Percentiles rank a stretch among this genome's conserved stretches.
Evolutionary conservation across 202 grass and related monocot genomes (phyloP).

Genomic region (Musa balbisiana): DNA sequence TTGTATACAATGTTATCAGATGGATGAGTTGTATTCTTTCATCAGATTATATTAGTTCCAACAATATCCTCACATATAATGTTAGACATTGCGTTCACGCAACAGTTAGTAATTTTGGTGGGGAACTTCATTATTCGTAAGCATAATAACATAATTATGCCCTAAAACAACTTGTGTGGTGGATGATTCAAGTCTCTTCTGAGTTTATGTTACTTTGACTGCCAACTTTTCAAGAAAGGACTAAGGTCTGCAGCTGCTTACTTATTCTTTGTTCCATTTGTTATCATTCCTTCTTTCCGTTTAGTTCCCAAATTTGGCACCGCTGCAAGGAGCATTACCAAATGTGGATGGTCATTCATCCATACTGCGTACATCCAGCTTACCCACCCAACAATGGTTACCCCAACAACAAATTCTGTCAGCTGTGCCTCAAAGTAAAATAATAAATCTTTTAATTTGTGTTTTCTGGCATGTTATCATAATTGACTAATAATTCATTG

Average conservation of each 20-base stretch:
- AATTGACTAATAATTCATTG: neutral
- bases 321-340: conserved; percentile 7
- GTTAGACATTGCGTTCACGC: too few relatives aligned
- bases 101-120: neutral
- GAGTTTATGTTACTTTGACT: neutral
- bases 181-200: neutral
- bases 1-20: too few relatives aligned
- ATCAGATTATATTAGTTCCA: too few relatives aligned
- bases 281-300: neutral
- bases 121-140: neutral
- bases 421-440: conserved; percentile 3
- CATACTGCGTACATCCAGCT: neutral
- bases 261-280: neutral
- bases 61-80: too few relatives aligned
- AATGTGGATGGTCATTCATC: neutral
- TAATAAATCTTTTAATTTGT: neutral
- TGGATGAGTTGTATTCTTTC: too few relatives aligned
- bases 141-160: too few relatives aligned
- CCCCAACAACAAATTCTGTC: conserved; percentile 4
- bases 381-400: conserved; percentile 5
- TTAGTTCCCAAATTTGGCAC: conserved; percentile 11
- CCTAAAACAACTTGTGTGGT: neutral
- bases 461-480: neutral
- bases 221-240: neutral
- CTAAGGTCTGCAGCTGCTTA: neutral